A percentile compares a stretch with the other conserved stretches of the same genome.
Conservation (phyloP, 2,329 filamentous ascomycete species). For the Pseudofabraea citricarpa region DNA sequence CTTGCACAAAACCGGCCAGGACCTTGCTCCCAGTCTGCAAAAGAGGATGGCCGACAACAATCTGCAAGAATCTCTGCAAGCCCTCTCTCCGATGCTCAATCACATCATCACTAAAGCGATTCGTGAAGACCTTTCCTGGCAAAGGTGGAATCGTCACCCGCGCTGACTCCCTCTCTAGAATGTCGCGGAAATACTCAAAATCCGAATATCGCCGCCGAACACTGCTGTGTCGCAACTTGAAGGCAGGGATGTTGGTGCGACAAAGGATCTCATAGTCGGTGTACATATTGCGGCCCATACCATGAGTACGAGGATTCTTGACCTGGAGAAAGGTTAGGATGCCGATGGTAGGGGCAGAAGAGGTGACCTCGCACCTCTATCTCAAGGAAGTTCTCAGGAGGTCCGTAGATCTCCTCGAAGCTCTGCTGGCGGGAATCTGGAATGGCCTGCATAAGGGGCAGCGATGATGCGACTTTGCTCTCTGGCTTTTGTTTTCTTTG, state of each 20-base stretch:
- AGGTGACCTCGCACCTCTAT: conserved; percentile 74
- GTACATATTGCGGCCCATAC: conserved; percentile 93
- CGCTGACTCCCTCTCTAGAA: conserved; percentile 90
- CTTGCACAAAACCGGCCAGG: conserved; percentile 92
- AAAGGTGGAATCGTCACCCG: conserved; percentile 93
- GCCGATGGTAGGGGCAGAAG: conserved; percentile 2
- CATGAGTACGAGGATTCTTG: conserved; percentile 88
- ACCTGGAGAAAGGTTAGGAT: conserved; percentile 50
- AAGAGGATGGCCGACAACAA: conserved; percentile 93
- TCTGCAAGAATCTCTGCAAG: conserved; percentile 92
- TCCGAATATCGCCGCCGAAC: conserved; percentile 95
- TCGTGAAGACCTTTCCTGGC: conserved; percentile 96
- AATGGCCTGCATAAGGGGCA: conserved; percentile 52
- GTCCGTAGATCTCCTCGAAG: conserved; percentile 98
- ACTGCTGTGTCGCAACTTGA: conserved; percentile 85
- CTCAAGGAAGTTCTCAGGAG: conserved; percentile 97
- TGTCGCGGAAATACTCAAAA: conserved; percentile 98
- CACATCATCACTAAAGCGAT: conserved; percentile 95
- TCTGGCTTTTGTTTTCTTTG: too few relatives aligned
- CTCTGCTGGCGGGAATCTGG: conserved; percentile 80
- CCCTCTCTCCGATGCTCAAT: conserved; percentile 92
- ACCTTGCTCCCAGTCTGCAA: conserved; percentile 98
- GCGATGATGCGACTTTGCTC: too few relatives aligned
- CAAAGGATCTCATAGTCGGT: conserved; percentile 98
- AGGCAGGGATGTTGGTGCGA: conserved; percentile 97